These are phyloP conservation scores for Jimgerdemannia flammicorona DNA, from an alignment of 192 early-diverging fungal genomes.

Conservation along the genomic window DNA sequence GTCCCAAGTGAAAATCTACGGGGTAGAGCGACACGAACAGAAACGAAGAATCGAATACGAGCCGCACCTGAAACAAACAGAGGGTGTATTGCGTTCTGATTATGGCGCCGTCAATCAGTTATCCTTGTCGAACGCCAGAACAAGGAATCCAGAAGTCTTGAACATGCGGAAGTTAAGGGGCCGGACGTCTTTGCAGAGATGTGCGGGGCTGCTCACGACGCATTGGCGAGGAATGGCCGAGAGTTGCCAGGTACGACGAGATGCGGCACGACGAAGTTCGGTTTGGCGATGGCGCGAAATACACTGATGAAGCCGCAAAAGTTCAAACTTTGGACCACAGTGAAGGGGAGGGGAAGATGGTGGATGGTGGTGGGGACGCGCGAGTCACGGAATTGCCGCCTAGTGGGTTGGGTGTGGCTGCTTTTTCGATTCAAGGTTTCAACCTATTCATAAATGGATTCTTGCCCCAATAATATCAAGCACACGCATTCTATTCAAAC, in stretches of 20 bases:
- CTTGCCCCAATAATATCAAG: too few species aligned
- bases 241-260: constrained; percentile 57
- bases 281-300: constrained; percentile 51
- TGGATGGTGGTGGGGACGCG: too few species aligned
- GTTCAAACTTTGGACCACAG: constrained; percentile 73
- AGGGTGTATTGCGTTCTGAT: constrained; percentile 61
- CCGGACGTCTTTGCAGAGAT: constrained; percentile 56
- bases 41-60: background rate
- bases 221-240: background rate
- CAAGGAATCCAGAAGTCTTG: constrained; percentile 55
- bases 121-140: constrained; percentile 95
- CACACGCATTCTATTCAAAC: too few species aligned
- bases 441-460: too few species aligned
- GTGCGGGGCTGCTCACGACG: background rate
- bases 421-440: too few species aligned
- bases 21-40: background rate
- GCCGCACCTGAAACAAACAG: constrained; percentile 62
- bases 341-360: too few species aligned
- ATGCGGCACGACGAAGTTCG: constrained; percentile 72
- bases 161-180: constrained; percentile 61
- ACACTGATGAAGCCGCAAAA: constrained; percentile 52
- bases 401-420: too few species aligned
- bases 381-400: too few species aligned
- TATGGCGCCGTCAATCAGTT: constrained; percentile 90
- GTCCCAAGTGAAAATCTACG: background rate